Conservation (phyloP, 1,284 basidiomycete species). For the Golubevia sp. region DNA sequence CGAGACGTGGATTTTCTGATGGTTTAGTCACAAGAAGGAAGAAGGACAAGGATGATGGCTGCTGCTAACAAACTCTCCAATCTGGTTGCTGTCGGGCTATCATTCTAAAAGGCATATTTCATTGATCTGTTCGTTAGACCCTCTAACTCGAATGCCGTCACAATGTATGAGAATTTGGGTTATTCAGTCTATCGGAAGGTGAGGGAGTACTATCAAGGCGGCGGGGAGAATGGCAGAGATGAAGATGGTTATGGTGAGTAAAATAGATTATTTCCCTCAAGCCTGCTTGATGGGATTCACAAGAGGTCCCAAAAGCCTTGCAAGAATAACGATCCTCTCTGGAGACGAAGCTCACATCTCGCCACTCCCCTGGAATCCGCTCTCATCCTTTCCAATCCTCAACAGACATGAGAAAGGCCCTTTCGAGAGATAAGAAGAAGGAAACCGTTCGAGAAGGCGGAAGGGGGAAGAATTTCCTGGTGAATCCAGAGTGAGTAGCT, state of each 20-base stretch:
- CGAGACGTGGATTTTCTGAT: neutral
- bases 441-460: constrained; percentile 26
- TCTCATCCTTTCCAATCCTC: too few species aligned
- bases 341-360: too few species aligned
- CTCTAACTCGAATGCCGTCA: constrained; percentile 66
- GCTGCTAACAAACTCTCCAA: too few species aligned
- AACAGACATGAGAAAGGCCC: constrained; percentile 16
- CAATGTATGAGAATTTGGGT: constrained; percentile 84
- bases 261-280: too few species aligned
- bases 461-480: constrained; percentile 32
- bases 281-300: too few species aligned
- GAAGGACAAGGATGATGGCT: too few species aligned
- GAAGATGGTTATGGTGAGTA: constrained; percentile 89
- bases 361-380: too few species aligned
- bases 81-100: too few species aligned
- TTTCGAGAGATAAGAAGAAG: constrained; percentile 36
- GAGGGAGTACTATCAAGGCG: constrained; percentile 79
- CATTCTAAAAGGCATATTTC: constrained; percentile 79
- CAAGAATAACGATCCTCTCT: too few species aligned
- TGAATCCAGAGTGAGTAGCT: constrained; percentile 42
- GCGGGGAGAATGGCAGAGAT: constrained; percentile 70
- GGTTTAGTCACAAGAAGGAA: neutral
- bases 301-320: too few species aligned
- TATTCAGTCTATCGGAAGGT: constrained; percentile 85
- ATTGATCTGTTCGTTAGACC: constrained; percentile 89